Percentiles rank a stretch among this genome's conserved stretches.
Conservation (phyloP, 257 asterid genomes). For the Ilex aquifolium region DNA sequence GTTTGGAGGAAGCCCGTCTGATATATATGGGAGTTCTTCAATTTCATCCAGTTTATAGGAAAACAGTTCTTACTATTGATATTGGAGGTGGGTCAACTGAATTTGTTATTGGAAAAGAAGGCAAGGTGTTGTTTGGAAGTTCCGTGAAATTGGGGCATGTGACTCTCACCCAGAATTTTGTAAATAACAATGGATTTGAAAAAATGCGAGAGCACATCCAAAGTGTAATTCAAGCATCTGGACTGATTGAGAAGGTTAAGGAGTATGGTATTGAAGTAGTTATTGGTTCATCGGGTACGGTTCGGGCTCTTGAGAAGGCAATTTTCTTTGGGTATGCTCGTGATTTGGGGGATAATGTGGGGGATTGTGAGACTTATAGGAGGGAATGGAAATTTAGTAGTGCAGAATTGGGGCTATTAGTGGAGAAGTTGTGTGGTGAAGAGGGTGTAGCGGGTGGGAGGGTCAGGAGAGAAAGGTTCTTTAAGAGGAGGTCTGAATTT, state of each 20-base stretch:
- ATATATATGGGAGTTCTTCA: slow-evolving; percentile 68
- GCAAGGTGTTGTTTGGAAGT: slow-evolving; percentile 38
- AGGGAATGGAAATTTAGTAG: slow-evolving; percentile 67
- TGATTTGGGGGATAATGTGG: slow-evolving; percentile 26
- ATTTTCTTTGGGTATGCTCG: slow-evolving; percentile 42
- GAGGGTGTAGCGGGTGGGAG: slow-evolving; percentile 39
- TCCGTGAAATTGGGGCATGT: slow-evolving; percentile 71
- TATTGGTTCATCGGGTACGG: slow-evolving; percentile 74
- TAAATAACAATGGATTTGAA: slow-evolving; percentile 11
- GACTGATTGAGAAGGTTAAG: slow-evolving; percentile 38
- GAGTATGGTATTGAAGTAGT: slow-evolving; percentile 43
- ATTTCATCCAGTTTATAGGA: slow-evolving; percentile 40
- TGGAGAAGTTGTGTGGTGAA: slow-evolving; percentile 38
- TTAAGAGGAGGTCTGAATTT: slow-evolving; percentile 48
- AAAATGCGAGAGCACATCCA: slow-evolving; percentile 46
- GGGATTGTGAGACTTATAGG: slow-evolving; percentile 29
- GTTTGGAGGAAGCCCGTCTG: slow-evolving; percentile 76
- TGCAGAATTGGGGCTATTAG: slow-evolving; percentile 48
- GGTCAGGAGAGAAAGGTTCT: slow-evolving; percentile 33
- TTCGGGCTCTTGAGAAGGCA: slow-evolving; percentile 64
- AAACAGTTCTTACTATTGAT: slow-evolving; percentile 56
- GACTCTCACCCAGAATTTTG: slow-evolving; percentile 42
- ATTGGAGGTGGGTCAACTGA: slow-evolving; percentile 92
- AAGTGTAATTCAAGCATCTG: slow-evolving; percentile 30
- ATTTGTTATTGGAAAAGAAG: slow-evolving; percentile 49